Evolutionary conservation across 805 yeast species (phyloP), one percentile per base, ranked within the genome.

Genomic region (Candida quercuum): DNA sequence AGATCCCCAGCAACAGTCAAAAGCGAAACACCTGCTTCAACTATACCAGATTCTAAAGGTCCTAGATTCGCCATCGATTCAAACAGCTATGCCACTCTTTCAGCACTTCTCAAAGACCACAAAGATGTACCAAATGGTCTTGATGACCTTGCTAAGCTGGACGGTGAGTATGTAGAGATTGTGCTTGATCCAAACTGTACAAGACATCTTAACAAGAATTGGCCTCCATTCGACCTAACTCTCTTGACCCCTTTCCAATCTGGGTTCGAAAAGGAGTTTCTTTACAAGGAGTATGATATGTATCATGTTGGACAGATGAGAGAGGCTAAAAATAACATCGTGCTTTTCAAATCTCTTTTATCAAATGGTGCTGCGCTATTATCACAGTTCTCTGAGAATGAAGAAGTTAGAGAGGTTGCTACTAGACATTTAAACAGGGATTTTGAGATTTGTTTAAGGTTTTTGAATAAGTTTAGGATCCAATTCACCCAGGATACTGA

Each of bases 381-480:
- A 3, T 15, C 27, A 2, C 48, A 49, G 13, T 39, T 44, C 25
- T 30, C 45, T 4, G 19, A 36, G 4, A 33, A 42, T 20, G 20
- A 33, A 14, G 36, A 42, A 13, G 48, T 39, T 5, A 41, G 18
- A 19, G 32, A 40, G 2, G n/a, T 39, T 3, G 51, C 53, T 2
- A 32, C 31, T 17, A 33, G 27, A 6, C 36, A 33, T 9, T 9
- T 46, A 27, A 39, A 43, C n/a, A 47, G 49, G 34, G 56, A 52
- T 32, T 51, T 47, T 36, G 57, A 52, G 32, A 44, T 54, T 14
- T 42, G 46, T 2, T 28, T 54, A 28, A 48, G 57, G 40, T 54
- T 47, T 24, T 32, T 54, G 31, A 51, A 54, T 37, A 52, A 48
- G 37, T 52, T 52, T 28, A 39, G 46, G 33, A 42, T 52, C 32